These are phyloP conservation scores for Cytospora chrysosperma DNA, from an alignment of 2,329 filamentous ascomycete species.

Conservation along the genomic window DNA sequence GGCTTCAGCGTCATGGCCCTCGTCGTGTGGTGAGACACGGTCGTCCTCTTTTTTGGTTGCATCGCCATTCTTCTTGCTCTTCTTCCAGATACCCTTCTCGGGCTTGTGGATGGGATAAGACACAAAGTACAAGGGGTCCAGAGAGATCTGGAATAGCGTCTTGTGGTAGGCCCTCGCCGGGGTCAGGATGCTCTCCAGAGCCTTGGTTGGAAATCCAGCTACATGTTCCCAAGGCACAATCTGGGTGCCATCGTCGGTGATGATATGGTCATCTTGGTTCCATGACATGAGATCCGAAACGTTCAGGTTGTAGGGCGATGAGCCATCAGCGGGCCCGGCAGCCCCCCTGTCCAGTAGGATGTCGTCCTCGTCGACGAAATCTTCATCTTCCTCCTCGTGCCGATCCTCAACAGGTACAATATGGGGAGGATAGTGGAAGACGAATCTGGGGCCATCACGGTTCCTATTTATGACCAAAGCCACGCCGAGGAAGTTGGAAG, in stretches of 20 bases:
- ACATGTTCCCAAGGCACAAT: constrained; percentile 70
- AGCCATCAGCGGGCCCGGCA: constrained; percentile 37
- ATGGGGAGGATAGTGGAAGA: constrained; percentile 83
- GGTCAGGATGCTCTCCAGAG: constrained; percentile 76
- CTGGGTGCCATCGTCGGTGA: constrained; percentile 55
- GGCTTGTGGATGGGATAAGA: constrained; percentile 82
- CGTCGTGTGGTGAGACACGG: constrained; percentile 28
- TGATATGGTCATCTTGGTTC: constrained; percentile 55
- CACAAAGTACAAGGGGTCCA: constrained; percentile 77
- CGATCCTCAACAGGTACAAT: constrained; percentile 42
- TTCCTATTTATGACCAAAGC: constrained; percentile 73
- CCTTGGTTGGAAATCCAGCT: constrained; percentile 70
- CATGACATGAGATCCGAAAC: constrained; percentile 43
- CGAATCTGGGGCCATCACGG: constrained; percentile 75
- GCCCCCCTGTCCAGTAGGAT: constrained; percentile 48
- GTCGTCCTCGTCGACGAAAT: constrained; percentile 51
- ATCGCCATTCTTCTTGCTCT: constrained; percentile 45
- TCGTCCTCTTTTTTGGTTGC: constrained; percentile 33
- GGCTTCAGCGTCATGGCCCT: constrained; percentile 26
- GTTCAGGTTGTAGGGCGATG: constrained; percentile 32
- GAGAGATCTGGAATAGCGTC: constrained; percentile 74
- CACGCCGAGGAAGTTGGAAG: constrained; percentile 64
- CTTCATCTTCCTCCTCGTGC: constrained; percentile 34
- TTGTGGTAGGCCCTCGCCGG: constrained; percentile 77
- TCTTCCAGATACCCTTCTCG: constrained; percentile 75